Percentiles rank a stretch among this genome's conserved stretches.
phyloP scores from a whole-genome alignment of 75 land plant species.

The Pseudotsuga menziesii region DNA sequence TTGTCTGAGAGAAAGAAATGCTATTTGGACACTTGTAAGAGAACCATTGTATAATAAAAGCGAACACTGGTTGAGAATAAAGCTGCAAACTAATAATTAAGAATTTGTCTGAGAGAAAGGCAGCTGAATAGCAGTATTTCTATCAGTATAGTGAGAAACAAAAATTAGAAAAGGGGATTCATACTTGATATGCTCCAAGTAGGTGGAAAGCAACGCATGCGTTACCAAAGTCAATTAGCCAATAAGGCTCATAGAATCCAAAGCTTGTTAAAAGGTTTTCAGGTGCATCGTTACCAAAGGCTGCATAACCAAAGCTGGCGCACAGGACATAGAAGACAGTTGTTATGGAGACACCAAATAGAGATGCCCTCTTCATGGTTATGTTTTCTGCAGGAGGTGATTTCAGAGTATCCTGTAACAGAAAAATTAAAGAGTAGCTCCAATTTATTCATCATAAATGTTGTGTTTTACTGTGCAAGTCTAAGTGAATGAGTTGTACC shows the following conservation, averaged over 20 bases:
- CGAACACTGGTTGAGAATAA: slow-evolving; percentile 32
- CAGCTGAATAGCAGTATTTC: no score
- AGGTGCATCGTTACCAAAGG: slow-evolving; percentile 22
- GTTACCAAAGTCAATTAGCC: slow-evolving; percentile 23
- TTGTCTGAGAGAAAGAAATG: background rate
- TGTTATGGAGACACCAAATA: background rate
- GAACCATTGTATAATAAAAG: slow-evolving; percentile 20
- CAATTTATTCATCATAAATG: background rate
- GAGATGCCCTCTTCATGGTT: slow-evolving; percentile 15
- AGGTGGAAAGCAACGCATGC: slow-evolving; percentile 21
- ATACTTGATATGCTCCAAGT: slow-evolving; percentile 22
- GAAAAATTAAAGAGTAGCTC: background rate
- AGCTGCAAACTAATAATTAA: slow-evolving; percentile 16
- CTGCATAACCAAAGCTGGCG: slow-evolving; percentile 23
- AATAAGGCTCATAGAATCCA: slow-evolving; percentile 18
- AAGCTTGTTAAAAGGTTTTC: slow-evolving; percentile 19
- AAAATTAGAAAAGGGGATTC: no score
- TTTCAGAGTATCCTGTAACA: slow-evolving; percentile 17
- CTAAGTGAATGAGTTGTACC: slow-evolving; percentile 15
- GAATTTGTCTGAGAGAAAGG: no score
- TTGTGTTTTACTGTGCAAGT: slow-evolving; percentile 7
- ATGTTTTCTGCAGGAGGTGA: slow-evolving; percentile 20
- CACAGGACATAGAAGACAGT: slow-evolving; percentile 16
- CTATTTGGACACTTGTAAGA: slow-evolving; percentile 24
- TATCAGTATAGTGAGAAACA: no score